A percentile compares a stretch with the other conserved stretches of the same genome.
Conservation (phyloP, 257 asterid genomes). For the Anisodus tanguticus region DNA sequence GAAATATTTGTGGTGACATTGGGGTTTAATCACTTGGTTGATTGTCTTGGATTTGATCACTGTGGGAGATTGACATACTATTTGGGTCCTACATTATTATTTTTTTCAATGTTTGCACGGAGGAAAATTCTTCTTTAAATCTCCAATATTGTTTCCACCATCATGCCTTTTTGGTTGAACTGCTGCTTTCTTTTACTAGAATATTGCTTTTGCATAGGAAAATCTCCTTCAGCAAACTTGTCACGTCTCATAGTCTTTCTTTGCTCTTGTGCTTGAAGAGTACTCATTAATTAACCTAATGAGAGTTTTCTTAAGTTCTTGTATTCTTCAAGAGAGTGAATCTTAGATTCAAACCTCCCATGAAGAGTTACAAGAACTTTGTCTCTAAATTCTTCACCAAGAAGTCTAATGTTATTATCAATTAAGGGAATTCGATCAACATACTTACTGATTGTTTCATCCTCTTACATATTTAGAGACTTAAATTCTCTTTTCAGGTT, state of each 20-base stretch:
- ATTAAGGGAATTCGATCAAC: not conserved
- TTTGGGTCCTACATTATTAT: too few species aligned
- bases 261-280: not conserved
- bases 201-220: not conserved
- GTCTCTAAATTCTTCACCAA: too few species aligned
- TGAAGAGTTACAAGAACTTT: not conserved
- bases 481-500: not conserved
- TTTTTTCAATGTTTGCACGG: too few species aligned
- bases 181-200: not conserved
- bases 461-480: not conserved
- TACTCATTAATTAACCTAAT: too few species aligned
- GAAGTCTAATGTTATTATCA: not conserved
- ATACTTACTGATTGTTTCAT: not conserved
- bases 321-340: not conserved
- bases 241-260: not conserved
- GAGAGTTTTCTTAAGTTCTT: not conserved
- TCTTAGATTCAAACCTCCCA: not conserved
- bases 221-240: not conserved
- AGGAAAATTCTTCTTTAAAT: too few species aligned
- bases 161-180: not conserved
- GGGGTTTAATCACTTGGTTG: too few species aligned
- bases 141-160: not conserved
- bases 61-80: too few species aligned
- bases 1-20: too few species aligned
- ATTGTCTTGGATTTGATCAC: too few species aligned